phyloP scores from a whole-genome alignment of 495 filamentous ascomycete genomes.

The Hypoxylon perforatum region DNA sequence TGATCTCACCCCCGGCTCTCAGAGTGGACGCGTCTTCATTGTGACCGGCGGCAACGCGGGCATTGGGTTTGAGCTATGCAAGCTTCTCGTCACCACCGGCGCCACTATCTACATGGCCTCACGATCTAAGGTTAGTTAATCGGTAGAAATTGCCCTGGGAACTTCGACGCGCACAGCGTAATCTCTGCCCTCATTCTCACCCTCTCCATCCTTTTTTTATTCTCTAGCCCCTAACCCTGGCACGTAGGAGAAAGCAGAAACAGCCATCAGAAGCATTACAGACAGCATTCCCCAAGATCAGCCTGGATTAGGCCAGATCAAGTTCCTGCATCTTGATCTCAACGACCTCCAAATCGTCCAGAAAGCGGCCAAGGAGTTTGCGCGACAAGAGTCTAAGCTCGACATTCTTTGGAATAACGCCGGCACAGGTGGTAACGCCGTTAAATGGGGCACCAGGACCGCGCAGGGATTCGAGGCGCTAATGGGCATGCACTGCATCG shows the following conservation, averaged over 20 bases:
- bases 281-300: not conserved
- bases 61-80: slow-evolving; percentile 47
- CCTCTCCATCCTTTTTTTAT: not conserved
- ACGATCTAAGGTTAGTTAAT: slow-evolving; percentile 22
- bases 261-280: slow-evolving; percentile 1
- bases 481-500: slow-evolving; percentile 52
- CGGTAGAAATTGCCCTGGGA: not conserved
- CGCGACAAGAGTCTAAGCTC: slow-evolving; percentile 31
- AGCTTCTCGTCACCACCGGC: slow-evolving; percentile 46
- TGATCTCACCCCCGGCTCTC: slow-evolving; percentile 22
- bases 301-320: not conserved
- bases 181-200: not conserved
- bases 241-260: slow-evolving; percentile 6
- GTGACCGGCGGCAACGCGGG: slow-evolving; percentile 25
- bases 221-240: not conserved
- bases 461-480: slow-evolving; percentile 49
- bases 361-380: slow-evolving; percentile 26
- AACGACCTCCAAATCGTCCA: slow-evolving; percentile 36
- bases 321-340: slow-evolving; percentile 41
- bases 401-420: slow-evolving; percentile 45
- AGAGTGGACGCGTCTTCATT: slow-evolving; percentile 46
- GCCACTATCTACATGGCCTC: slow-evolving; percentile 47
- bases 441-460: slow-evolving; percentile 30
- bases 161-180: not conserved
- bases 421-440: slow-evolving; percentile 50